These are phyloP conservation scores for Chlamydomonas applanata DNA, from an alignment of 139 green algal species.

Conservation along the genomic window DNA sequence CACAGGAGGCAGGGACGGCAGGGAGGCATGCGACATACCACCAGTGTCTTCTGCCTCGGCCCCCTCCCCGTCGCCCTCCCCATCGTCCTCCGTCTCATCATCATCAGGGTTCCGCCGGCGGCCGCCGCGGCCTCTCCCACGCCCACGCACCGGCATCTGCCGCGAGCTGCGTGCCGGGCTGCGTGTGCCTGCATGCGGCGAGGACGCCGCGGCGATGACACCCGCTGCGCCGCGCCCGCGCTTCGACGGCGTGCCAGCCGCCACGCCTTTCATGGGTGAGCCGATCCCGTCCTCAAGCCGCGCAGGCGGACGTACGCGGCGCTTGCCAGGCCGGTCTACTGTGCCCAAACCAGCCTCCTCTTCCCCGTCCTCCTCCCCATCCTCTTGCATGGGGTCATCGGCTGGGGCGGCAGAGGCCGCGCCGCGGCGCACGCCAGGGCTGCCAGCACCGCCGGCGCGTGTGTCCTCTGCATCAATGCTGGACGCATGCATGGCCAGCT, in stretches of 20 bases:
- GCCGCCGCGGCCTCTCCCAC: too few species aligned
- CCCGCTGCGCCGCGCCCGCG: too few species aligned
- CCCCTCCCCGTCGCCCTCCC: too few species aligned
- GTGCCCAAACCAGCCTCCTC: background rate
- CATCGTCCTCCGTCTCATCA: too few species aligned
- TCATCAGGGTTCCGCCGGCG: too few species aligned
- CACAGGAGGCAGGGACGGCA: background rate
- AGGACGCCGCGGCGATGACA: too few species aligned
- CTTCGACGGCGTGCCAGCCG: too few species aligned
- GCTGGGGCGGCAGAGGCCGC: background rate
- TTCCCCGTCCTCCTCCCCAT: background rate
- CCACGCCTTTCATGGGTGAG: background rate
- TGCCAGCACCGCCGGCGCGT: background rate
- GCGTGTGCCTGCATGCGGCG: too few species aligned
- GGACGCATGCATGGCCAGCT: conserved; percentile 6
- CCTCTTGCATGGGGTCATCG: background rate
- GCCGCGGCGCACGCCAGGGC: background rate
- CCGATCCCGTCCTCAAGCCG: background rate
- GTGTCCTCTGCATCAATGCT: background rate
- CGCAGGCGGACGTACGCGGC: background rate
- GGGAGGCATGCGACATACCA: background rate
- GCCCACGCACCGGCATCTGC: too few species aligned
- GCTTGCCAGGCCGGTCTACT: background rate
- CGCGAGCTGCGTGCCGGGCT: too few species aligned
- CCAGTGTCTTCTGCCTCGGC: too few species aligned